phyloP scores from a whole-genome alignment of 2,329 filamentous ascomycete genomes.

The Aspergillus fructus region DNA sequence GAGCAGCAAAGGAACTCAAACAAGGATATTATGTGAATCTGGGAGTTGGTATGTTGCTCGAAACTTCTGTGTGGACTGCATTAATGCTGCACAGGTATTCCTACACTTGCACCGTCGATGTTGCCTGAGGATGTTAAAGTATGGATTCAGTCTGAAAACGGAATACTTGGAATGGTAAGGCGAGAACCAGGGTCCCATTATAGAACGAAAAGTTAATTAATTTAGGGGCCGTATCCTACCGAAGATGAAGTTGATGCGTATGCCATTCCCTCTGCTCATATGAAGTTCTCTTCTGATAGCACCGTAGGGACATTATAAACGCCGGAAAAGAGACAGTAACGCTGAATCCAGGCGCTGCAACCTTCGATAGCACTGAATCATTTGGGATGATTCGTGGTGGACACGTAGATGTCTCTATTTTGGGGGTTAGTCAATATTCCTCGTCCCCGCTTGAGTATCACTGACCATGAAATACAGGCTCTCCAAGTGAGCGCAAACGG shows the following conservation, averaged over 20 bases:
- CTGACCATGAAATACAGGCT: conserved; percentile 40
- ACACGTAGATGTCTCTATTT: conserved; percentile 78
- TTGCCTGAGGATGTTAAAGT: conserved; percentile 68
- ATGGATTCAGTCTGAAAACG: conserved; percentile 85
- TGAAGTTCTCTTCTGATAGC: not conserved
- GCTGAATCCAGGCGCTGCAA: conserved; percentile 70
- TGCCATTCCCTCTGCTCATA: not conserved
- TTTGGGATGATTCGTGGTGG: conserved; percentile 87
- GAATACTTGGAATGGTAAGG: conserved; percentile 69
- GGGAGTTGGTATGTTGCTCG: conserved; percentile 29
- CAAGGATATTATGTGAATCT: conserved; percentile 45
- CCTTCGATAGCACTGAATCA: conserved; percentile 77
- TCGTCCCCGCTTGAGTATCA: not conserved
- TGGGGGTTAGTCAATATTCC: conserved; percentile 54
- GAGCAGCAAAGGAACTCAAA: conserved; percentile 78
- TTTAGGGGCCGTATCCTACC: conserved; percentile 68
- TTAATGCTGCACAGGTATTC: conserved; percentile 59
- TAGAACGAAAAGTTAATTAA: conserved; percentile 9
- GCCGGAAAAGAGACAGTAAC: conserved; percentile 87
- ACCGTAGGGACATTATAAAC: conserved; percentile 70
- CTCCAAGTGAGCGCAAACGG: conserved; percentile 77
- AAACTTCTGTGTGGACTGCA: not conserved
- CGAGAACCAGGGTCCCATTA: not conserved
- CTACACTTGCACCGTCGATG: conserved; percentile 78
- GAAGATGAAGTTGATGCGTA: conserved; percentile 67